These are phyloP conservation scores for Aegilops tauschii DNA, from an alignment of 176 grass and related monocot species.

Conservation along the genomic window DNA sequence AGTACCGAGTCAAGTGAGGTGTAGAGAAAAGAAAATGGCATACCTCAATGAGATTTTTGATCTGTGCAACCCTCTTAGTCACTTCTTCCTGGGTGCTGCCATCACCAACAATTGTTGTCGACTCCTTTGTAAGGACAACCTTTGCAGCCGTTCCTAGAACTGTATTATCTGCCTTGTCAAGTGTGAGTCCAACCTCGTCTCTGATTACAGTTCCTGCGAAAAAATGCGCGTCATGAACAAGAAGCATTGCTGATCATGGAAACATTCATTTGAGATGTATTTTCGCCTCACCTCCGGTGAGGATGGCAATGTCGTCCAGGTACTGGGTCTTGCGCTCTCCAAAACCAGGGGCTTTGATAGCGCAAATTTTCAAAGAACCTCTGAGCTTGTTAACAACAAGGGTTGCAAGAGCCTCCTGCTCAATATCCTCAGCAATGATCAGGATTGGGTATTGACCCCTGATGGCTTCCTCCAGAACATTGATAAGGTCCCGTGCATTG, in stretches of 20 bases:
- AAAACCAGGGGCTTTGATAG: constrained; percentile 96
- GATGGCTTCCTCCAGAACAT: constrained; percentile 92
- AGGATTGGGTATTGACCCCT: constrained; percentile 78
- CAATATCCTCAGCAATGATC: constrained; percentile 92
- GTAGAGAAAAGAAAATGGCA: neutral
- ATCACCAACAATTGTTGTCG: constrained; percentile 94
- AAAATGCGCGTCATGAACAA: neutral
- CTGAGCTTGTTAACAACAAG: constrained; percentile 95
- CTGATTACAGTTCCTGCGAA: constrained; percentile 86
- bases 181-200: constrained; percentile 86
- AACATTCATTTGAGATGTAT: neutral
- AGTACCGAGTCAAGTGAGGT: neutral
- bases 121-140: constrained; percentile 83
- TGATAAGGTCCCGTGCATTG: constrained; percentile 86
- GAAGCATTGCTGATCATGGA: neutral
- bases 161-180: constrained; percentile 87
- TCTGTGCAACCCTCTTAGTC: constrained; percentile 86
- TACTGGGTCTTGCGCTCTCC: constrained; percentile 93
- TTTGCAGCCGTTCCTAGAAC: constrained; percentile 88
- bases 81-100: constrained; percentile 93
- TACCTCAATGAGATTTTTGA: constrained; percentile 92
- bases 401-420: constrained; percentile 96
- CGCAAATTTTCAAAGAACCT: constrained; percentile 87
- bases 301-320: constrained; percentile 94
- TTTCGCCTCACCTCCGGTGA: constrained; percentile 67